Evolutionary conservation across 2,329 filamentous ascomycete genomes (phyloP).

Genomic region (Hypoxylon sp.): DNA sequence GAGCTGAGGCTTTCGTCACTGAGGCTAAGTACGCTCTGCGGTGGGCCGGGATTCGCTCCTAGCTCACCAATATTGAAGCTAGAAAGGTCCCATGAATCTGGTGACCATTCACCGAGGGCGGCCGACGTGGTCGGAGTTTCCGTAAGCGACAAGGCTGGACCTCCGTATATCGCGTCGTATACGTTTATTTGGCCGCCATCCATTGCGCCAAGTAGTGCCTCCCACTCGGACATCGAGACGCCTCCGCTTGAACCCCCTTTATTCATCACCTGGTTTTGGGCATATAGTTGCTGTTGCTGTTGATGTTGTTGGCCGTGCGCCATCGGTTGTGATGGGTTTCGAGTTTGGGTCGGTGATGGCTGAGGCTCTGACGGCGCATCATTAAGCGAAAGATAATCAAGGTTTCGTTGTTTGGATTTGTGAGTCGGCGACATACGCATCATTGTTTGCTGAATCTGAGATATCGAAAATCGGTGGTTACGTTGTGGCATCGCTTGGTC

Average conservation of each 20-base stretch:
- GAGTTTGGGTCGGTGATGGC: slow-evolving; percentile 62
- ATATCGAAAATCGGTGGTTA: slow-evolving; percentile 65
- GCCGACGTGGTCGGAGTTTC: slow-evolving; percentile 61
- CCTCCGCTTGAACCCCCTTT: slow-evolving; percentile 58
- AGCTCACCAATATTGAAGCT: slow-evolving; percentile 67
- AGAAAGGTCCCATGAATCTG: slow-evolving; percentile 70
- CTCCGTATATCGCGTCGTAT: slow-evolving; percentile 86
- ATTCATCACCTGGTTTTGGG: slow-evolving; percentile 55
- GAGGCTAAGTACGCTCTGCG: slow-evolving; percentile 69
- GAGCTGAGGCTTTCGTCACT: slow-evolving; percentile 73
- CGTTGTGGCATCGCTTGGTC: slow-evolving; percentile 60
- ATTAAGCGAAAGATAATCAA: slow-evolving; percentile 72
- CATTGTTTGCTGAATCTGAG: slow-evolving; percentile 59
- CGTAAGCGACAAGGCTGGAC: slow-evolving; percentile 65
- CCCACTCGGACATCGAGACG: slow-evolving; percentile 81
- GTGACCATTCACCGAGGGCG: slow-evolving; percentile 65
- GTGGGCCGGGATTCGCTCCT: slow-evolving; percentile 58
- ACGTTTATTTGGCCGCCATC: slow-evolving; percentile 86
- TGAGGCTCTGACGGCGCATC: slow-evolving; percentile 64
- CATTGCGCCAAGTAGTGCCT: slow-evolving; percentile 82
- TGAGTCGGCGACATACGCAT: slow-evolving; percentile 55
- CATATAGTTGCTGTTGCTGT: slow-evolving; percentile 53
- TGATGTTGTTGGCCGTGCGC: slow-evolving; percentile 55
- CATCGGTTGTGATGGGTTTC: slow-evolving; percentile 54
- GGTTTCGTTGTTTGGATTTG: slow-evolving; percentile 61